Evolutionary conservation across 768 basidiomycete genomes (phyloP).

Genomic region (Leccinum ochraceum): DNA sequence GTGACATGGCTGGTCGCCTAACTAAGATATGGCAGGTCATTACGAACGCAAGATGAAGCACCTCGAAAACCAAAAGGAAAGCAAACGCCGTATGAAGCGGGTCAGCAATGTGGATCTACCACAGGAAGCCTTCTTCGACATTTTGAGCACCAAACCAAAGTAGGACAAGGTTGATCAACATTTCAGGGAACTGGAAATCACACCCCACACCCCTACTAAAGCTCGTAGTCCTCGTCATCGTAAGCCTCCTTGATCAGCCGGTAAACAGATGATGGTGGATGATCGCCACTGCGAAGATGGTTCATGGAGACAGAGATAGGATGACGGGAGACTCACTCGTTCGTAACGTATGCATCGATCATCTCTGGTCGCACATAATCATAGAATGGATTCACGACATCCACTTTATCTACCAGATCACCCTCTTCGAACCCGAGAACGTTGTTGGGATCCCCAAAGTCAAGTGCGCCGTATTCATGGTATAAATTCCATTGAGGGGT

Average conservation of each 20-base stretch:
- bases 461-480: constrained; percentile 81
- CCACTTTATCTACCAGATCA: constrained; percentile 79
- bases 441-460: constrained; percentile 71
- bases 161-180: constrained; percentile 9
- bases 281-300: constrained; percentile 71
- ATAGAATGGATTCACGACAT: constrained; percentile 94
- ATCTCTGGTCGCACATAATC: constrained; percentile 94
- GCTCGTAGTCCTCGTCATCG: constrained; percentile 89
- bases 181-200: neutral
- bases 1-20: neutral
- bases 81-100: constrained; percentile 86
- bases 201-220: constrained; percentile 33
- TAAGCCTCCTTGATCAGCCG: constrained; percentile 92
- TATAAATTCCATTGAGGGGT: constrained; percentile 90
- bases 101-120: constrained; percentile 88
- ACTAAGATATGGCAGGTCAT: constrained; percentile 52
- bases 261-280: constrained; percentile 93
- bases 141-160: constrained; percentile 63
- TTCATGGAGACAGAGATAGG: constrained; percentile 8
- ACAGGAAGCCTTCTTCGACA: constrained; percentile 94
- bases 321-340: constrained; percentile 70
- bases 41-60: constrained; percentile 93
- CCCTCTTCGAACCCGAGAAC: constrained; percentile 77
- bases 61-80: constrained; percentile 88
- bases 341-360: constrained; percentile 93